Conservation (phyloP, 768 basidiomycete species). For the Collybiopsis confluens region DNA sequence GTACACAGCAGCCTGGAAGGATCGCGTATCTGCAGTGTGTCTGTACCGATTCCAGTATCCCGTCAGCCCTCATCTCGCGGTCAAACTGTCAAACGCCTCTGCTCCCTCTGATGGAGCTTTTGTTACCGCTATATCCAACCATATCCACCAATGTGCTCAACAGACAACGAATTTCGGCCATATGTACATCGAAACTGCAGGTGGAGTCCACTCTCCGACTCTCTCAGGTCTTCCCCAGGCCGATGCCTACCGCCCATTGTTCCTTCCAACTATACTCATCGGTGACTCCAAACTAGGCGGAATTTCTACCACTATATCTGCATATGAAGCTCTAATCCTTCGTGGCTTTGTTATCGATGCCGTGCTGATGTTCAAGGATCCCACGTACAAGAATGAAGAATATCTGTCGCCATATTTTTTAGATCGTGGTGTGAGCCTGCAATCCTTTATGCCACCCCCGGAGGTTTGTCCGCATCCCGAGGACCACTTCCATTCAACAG, state of each 20-base stretch:
- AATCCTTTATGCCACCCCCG: constrained; percentile 50
- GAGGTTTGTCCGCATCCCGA: constrained; percentile 30
- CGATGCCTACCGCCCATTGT: constrained; percentile 81
- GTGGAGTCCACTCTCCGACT: constrained; percentile 87
- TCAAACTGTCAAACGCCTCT: constrained; percentile 33
- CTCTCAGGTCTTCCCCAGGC: constrained; percentile 79
- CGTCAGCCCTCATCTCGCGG: constrained; percentile 92
- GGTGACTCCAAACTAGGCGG: constrained; percentile 90
- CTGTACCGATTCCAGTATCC: constrained; percentile 84
- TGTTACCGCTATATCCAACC: constrained; percentile 55
- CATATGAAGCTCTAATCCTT: constrained; percentile 88
- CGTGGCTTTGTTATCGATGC: constrained; percentile 88
- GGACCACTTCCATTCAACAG: constrained; percentile 49
- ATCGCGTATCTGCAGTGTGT: constrained; percentile 57
- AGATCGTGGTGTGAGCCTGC: constrained; percentile 59
- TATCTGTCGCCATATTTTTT: constrained; percentile 79
- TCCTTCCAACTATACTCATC: constrained; percentile 82
- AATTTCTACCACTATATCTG: constrained; percentile 85
- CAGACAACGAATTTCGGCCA: constrained; percentile 31
- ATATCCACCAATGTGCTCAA: constrained; percentile 54
- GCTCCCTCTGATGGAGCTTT: constrained; percentile 66
- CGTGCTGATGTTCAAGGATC: constrained; percentile 78
- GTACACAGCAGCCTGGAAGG: constrained; percentile 36
- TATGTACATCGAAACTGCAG: constrained; percentile 91
- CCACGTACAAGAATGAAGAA: constrained; percentile 74